Base-by-base conservation (phyloP, 2,329 filamentous ascomycete species). In the Scedosporium apiospermum region DNA sequence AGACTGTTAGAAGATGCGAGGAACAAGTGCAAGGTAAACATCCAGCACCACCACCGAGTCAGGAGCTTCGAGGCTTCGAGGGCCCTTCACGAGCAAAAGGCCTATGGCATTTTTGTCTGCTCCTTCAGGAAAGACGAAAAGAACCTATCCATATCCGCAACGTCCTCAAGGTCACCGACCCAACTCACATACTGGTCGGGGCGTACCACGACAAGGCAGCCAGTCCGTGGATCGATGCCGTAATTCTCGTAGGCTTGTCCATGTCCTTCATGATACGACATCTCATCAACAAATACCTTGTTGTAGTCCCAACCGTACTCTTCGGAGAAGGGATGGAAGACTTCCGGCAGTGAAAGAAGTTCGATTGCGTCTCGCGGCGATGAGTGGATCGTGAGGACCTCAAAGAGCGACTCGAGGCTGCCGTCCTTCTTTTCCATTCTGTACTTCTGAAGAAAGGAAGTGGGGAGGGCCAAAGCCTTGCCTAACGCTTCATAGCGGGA, bases 171-270 rank as follows among this genome's bases (percentile, higher is more conserved):
- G n/a, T 73, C 69, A 1, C 74, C 74, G 2, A 78, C 65, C 67
- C 73, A 76, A 1, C 69, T 78, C 26, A 90, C 81, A 71, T 90
- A 86, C 69, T 88, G 85, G 74, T 91, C 88, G 3, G 88, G 88
- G 58, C 88, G 72, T 1, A 86, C 74, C 1, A 87, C 73, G 0
- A 88, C 80, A 4, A 85, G 72, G 65, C 82, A 85, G 0, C 88
- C 87, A 23, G 72, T 72, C 61, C 80, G 74, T 21, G 66, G 70
- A 66, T 85, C 77, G 1, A 91, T 76, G 0, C 85, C 87, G 63
- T 86, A 87, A 3, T 77, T 78, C 63, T 79, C 74, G 67, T 88
- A 84, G 0, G 77, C 76, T 6, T 76, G 67, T 0, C 80, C 80
- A 60, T 79, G 72, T 0, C 80, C 80, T 68, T 84, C 79, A 65